phyloP scores from a whole-genome alignment of 192 early-diverging fungal species.

The Piromyces sp. region DNA sequence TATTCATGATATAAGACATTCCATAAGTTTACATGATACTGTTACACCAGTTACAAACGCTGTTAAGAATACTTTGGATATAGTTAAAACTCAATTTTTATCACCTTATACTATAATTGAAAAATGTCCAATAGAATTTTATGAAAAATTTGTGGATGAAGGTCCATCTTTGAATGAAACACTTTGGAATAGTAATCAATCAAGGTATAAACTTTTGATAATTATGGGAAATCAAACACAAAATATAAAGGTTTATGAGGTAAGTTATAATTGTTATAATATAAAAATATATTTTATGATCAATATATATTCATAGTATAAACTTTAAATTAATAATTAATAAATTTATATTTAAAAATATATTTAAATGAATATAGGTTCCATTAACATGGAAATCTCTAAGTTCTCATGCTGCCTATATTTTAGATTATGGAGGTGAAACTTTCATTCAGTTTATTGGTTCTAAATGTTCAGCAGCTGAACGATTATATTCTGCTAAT shows the following conservation, averaged over 20 bases:
- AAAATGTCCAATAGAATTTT: background rate
- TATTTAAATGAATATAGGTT: background rate
- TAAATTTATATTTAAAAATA: too few species aligned
- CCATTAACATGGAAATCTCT: background rate
- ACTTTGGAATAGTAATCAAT: background rate
- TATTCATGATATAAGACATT: background rate
- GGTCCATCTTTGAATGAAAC: background rate
- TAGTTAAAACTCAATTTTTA: background rate
- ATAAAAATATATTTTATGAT: too few species aligned
- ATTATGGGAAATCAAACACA: background rate
- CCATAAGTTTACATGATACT: background rate
- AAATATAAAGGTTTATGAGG: background rate
- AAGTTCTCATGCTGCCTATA: background rate
- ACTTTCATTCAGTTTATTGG: background rate
- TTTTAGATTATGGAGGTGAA: background rate
- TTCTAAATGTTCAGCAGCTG: background rate
- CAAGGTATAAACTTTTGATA: background rate
- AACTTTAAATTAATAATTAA: too few species aligned
- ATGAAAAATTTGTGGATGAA: background rate
- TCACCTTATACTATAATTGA: background rate
- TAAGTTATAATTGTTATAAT: too few species aligned
- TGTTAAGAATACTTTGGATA: background rate
- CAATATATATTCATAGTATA: too few species aligned
- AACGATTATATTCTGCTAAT: background rate
- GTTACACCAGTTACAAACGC: background rate